Conservation (phyloP, 257 asterid genomes). For the Solanum ossicruentum region DNA sequence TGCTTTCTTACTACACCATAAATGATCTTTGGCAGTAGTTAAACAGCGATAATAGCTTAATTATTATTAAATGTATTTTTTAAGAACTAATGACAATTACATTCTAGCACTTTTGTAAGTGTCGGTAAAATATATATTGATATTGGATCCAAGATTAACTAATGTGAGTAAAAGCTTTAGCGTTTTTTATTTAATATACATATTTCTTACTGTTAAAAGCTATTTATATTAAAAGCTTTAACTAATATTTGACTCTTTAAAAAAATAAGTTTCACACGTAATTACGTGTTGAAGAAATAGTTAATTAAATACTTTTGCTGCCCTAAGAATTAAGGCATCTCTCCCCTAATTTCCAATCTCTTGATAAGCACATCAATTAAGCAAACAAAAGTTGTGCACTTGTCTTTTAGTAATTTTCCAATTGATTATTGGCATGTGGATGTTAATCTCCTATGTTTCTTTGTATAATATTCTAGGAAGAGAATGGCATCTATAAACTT, state of each 20-base stretch:
- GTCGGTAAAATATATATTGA: too few species aligned
- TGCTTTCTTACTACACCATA: background rate
- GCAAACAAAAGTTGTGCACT: background rate
- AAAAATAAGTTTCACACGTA: too few species aligned
- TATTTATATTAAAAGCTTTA: background rate
- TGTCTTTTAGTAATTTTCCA: background rate
- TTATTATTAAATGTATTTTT: background rate
- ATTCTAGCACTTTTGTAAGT: background rate
- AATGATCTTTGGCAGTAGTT: background rate
- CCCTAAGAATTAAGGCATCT: conserved; percentile 29
- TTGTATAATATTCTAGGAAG: background rate
- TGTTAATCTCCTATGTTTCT: background rate
- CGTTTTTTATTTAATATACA: too few species aligned
- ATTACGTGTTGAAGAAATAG: background rate
- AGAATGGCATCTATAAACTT: conserved; percentile 36
- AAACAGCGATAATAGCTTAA: background rate
- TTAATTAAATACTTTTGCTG: background rate
- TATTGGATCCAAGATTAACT: too few species aligned
- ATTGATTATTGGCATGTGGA: background rate
- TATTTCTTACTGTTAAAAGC: background rate
- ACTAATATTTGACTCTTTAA: too few species aligned
- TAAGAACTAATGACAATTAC: background rate
- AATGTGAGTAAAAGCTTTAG: background rate
- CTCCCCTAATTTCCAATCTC: conserved; percentile 21
- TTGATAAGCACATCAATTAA: conserved; percentile 20